Percentiles rank a stretch among this genome's conserved stretches.
These are phyloP conservation scores for Apiospora kogelbergensis DNA, from an alignment of 2,329 filamentous ascomycete species.

Conservation along the genomic window DNA sequence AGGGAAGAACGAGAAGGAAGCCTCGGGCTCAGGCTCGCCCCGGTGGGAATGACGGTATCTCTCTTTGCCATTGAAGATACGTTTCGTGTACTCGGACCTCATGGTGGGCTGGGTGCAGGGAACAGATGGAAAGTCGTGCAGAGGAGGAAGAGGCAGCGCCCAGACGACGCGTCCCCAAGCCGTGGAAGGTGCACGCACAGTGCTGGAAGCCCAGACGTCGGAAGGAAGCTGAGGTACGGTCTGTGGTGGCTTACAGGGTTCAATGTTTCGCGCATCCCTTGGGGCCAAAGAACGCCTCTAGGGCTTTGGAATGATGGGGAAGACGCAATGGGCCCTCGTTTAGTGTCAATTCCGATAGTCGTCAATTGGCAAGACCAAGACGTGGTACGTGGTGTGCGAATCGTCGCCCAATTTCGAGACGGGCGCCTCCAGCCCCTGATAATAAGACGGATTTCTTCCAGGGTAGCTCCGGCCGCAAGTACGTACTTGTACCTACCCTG, in stretches of 20 bases:
- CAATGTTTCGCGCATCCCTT: neutral
- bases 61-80: conserved; percentile 4
- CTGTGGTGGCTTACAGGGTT: conserved; percentile 2
- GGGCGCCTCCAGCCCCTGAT: neutral
- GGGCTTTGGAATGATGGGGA: neutral
- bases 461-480: conserved; percentile 1
- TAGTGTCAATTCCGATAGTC: neutral
- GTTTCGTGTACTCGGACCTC: neutral
- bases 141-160: neutral
- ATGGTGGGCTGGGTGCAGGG: neutral
- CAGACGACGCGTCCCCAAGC: neutral
- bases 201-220: neutral
- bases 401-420: neutral
- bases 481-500: neutral
- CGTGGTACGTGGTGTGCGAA: neutral
- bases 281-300: neutral
- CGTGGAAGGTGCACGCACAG: neutral
- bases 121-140: neutral
- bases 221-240: neutral
- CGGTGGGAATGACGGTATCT: neutral
- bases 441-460: conserved; percentile 1
- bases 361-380: neutral
- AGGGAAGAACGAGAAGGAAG: neutral
- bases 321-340: neutral
- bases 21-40: neutral